Percentiles rank a stretch among this genome's conserved stretches.
Conservation (phyloP, 2,329 filamentous ascomycete species). For the Fusarium vanettenii region DNA sequence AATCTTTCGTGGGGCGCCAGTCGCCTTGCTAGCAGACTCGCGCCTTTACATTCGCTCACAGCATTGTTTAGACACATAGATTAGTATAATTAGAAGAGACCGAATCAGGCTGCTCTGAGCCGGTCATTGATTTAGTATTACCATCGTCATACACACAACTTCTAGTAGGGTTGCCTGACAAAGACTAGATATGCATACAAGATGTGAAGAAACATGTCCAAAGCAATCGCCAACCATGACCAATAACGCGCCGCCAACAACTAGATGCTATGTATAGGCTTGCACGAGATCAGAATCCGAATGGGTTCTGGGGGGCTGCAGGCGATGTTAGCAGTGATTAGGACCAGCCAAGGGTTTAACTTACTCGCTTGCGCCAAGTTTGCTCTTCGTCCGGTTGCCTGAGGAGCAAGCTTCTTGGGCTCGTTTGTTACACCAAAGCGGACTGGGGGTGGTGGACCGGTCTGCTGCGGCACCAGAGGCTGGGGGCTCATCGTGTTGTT, state of each 20-base stretch:
- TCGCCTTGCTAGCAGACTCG: neutral
- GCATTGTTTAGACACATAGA: slow-evolving; percentile 26
- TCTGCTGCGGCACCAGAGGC: slow-evolving; percentile 60
- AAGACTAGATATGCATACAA: slow-evolving; percentile 40
- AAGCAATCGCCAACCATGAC: slow-evolving; percentile 30
- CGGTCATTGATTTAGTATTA: slow-evolving; percentile 41
- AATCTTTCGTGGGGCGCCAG: neutral
- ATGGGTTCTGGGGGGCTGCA: slow-evolving; percentile 64
- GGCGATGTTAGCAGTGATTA: slow-evolving; percentile 27
- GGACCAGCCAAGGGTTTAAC: slow-evolving; percentile 55
- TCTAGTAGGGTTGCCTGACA: slow-evolving; percentile 34
- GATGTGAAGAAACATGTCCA: slow-evolving; percentile 40
- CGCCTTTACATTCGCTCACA: slow-evolving; percentile 2
- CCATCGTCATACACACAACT: slow-evolving; percentile 31
- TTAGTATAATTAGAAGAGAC: slow-evolving; percentile 35
- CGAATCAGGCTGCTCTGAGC: slow-evolving; percentile 14
- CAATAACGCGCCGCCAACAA: slow-evolving; percentile 10
- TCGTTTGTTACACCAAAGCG: slow-evolving; percentile 84
- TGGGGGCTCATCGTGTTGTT: slow-evolving; percentile 56
- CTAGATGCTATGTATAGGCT: neutral
- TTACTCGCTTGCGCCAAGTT: slow-evolving; percentile 96
- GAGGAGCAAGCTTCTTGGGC: slow-evolving; percentile 81
- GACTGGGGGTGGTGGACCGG: slow-evolving; percentile 82
- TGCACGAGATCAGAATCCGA: slow-evolving; percentile 57
- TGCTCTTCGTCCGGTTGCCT: slow-evolving; percentile 89